Evolutionary conservation across 192 early-diverging fungal genomes (phyloP).

Genomic region (Lunasporangiospora selenospora): DNA sequence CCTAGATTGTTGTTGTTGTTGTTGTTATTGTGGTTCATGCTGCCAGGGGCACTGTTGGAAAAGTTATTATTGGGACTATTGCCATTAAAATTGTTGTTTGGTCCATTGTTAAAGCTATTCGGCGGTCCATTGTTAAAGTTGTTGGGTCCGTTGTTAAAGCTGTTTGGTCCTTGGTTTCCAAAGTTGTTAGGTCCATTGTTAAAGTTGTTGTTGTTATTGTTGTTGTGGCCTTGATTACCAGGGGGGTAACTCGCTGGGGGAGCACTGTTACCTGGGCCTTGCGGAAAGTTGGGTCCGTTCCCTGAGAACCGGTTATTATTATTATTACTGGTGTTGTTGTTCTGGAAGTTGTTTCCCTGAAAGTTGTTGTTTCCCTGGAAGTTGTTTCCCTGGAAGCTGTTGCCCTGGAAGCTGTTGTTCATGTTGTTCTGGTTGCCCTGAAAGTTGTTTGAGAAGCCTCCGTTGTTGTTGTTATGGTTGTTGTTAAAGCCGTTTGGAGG

Average conservation of each 20-base stretch:
- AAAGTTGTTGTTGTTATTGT: no score
- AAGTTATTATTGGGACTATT: constrained; percentile 1
- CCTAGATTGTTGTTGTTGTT: constrained; percentile 2
- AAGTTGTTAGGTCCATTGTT: no score
- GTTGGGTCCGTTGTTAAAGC: no score
- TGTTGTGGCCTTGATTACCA: no score
- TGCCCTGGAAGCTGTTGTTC: background rate
- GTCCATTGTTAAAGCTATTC: no score
- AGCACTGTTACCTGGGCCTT: no score
- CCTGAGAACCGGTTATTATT: no score
- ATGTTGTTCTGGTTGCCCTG: no score
- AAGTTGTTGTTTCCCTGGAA: constrained; percentile 3
- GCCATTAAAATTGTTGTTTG: background rate
- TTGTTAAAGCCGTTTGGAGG: constrained; percentile 8
- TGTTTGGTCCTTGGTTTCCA: no score
- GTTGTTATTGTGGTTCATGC: background rate
- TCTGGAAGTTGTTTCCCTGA: constrained; percentile 7
- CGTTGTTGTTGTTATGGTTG: background rate
- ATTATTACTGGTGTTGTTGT: no score
- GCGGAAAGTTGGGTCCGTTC: no score
- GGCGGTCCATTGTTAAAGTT: constrained; percentile 24
- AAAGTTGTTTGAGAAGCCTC: background rate
- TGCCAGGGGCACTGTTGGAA: background rate
- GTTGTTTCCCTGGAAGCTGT: background rate
- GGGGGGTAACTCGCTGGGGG: no score